A percentile compares a stretch with the other conserved stretches of the same genome.
Evolutionary conservation across 2,329 filamentous ascomycete genomes (phyloP).

Genomic region (Corinectria fuckeliana): DNA sequence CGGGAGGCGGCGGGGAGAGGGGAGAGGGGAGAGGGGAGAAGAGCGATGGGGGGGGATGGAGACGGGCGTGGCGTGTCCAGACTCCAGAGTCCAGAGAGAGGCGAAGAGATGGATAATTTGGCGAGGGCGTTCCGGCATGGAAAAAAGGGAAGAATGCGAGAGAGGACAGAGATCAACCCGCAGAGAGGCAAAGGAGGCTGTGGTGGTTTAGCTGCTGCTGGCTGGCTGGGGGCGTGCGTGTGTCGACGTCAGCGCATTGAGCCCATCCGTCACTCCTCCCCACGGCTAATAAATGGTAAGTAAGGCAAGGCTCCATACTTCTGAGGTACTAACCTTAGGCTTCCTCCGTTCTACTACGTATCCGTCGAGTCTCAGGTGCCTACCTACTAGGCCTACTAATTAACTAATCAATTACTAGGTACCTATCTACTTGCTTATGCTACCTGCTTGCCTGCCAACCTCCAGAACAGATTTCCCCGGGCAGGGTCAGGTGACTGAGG

Average conservation of each 20-base stretch:
- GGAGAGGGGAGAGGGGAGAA: conserved; percentile 17
- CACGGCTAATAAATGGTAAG: conserved; percentile 7
- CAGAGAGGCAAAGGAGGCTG: conserved; percentile 35
- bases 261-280: conserved; percentile 33
- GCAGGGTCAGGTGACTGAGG: no score
- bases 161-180: conserved; percentile 31
- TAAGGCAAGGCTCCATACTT: conserved; percentile 8
- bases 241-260: conserved; percentile 57
- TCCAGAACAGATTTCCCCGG: no score
- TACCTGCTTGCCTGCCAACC: no score
- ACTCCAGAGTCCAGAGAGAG: conserved; percentile 26
- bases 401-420: no score
- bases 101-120: conserved; percentile 9
- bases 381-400: no score
- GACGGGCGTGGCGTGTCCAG: conserved; percentile 17
- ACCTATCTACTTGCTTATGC: no score
- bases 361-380: no score
- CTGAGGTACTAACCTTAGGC: conserved; percentile 29
- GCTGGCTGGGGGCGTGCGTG: conserved; percentile 40
- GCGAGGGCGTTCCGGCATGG: conserved; percentile 16
- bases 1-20: conserved; percentile 27
- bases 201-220: conserved; percentile 41
- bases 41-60: conserved; percentile 29
- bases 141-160: conserved; percentile 26
- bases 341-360: no score